Evolutionary conservation across 768 basidiomycete genomes (phyloP).

Genomic region (Galerina sulciceps): DNA sequence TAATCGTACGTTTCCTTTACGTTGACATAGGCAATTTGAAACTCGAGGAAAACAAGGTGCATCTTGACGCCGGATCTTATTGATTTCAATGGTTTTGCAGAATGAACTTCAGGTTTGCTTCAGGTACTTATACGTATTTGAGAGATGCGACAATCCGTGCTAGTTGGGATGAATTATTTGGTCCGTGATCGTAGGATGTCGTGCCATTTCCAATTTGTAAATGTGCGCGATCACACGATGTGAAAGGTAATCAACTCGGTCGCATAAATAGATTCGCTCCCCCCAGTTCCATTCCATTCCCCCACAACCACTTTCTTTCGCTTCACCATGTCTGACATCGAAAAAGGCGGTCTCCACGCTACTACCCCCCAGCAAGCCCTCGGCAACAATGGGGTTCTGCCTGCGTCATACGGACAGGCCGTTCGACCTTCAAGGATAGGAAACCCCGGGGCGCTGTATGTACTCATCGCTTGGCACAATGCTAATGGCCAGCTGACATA

Average conservation of each 20-base stretch:
- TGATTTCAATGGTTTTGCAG: no score
- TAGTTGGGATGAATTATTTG: slow-evolving; percentile 2
- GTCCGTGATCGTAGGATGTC: slow-evolving; percentile 10
- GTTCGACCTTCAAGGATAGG: slow-evolving; percentile 44
- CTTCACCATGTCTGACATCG: slow-evolving; percentile 31
- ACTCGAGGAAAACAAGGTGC: not conserved
- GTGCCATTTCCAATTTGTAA: slow-evolving; percentile 1
- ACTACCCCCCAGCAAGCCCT: slow-evolving; percentile 30
- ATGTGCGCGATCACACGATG: slow-evolving; percentile 13
- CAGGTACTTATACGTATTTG: not conserved
- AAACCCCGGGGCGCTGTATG: slow-evolving; percentile 52
- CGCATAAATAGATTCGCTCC: slow-evolving; percentile 14
- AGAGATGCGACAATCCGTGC: not conserved
- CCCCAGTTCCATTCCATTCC: slow-evolving; percentile 5
- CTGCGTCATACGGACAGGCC: slow-evolving; percentile 22
- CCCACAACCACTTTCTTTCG: not conserved
- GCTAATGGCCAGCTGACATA: not conserved
- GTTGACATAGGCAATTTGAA: not conserved
- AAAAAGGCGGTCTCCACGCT: slow-evolving; percentile 38
- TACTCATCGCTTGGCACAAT: not conserved
- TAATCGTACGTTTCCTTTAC: no score
- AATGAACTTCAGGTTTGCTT: not conserved
- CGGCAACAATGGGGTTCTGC: slow-evolving; percentile 21
- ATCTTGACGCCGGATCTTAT: not conserved
- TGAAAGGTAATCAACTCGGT: slow-evolving; percentile 5